phyloP scores from a whole-genome alignment of 208 protist species.

The Crithidia bombi region DNA sequence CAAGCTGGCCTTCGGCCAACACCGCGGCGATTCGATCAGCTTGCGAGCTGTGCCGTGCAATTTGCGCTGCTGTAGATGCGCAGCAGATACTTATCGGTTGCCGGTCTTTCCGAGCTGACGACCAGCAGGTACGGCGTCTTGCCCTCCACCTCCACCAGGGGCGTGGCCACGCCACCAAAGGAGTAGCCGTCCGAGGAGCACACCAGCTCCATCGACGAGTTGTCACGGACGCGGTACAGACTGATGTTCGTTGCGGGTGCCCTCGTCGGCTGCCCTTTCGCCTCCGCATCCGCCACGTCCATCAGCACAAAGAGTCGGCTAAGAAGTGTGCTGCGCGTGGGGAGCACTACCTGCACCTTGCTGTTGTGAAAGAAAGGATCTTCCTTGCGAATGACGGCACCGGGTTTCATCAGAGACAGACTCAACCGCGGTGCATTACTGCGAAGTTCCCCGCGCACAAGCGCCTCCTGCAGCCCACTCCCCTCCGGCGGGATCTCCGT shows the following conservation, averaged over 20 bases:
- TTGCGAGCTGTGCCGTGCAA: conserved; percentile 39
- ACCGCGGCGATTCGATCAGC: conserved; percentile 24
- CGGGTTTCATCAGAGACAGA: conserved; percentile 20
- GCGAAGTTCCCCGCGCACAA: conserved; percentile 45
- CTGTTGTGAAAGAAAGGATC: conserved; percentile 69
- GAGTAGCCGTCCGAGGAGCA: conserved; percentile 56
- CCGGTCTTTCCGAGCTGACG: conserved; percentile 48
- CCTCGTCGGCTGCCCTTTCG: conserved; percentile 25
- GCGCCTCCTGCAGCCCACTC: conserved; percentile 44
- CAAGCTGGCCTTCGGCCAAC: neutral
- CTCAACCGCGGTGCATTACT: conserved; percentile 15
- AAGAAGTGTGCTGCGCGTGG: conserved; percentile 38
- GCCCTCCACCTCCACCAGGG: conserved; percentile 50
- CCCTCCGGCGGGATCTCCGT: conserved; percentile 51
- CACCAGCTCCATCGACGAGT: conserved; percentile 61
- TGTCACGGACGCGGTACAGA: conserved; percentile 56
- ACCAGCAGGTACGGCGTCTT: conserved; percentile 62
- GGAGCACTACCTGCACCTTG: conserved; percentile 47
- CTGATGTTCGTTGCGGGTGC: conserved; percentile 49
- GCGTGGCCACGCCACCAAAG: conserved; percentile 43
- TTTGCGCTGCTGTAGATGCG: conserved; percentile 59
- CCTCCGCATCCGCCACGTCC: conserved; percentile 41
- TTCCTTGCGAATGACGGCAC: conserved; percentile 36
- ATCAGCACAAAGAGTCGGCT: conserved; percentile 63
- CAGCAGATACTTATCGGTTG: conserved; percentile 64